Evolutionary conservation across 73 alveolate species (phyloP).

Genomic region (Tetrahymena malaccensis): DNA sequence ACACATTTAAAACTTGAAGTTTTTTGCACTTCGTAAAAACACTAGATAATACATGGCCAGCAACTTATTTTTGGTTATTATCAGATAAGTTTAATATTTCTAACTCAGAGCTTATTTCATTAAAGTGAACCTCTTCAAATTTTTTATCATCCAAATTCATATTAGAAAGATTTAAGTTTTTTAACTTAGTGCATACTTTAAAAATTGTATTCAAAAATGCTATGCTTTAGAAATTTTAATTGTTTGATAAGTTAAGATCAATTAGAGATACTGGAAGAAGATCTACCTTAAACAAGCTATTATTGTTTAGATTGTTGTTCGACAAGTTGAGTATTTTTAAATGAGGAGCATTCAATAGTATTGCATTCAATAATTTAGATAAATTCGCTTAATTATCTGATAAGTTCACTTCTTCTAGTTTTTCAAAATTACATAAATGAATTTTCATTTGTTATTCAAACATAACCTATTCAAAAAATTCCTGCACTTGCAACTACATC

Average conservation of each 20-base stretch:
- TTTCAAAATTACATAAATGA: not conserved
- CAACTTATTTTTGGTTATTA: not conserved
- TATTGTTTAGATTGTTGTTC: not conserved
- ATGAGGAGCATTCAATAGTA: not conserved
- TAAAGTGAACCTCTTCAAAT: not conserved
- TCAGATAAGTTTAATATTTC: not conserved
- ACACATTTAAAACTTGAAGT: not conserved
- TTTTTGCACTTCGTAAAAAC: not conserved
- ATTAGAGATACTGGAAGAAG: not conserved
- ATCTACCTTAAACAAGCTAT: not conserved
- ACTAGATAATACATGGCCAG: not conserved
- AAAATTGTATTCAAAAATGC: not conserved
- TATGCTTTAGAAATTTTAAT: not conserved
- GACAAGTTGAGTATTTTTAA: not conserved
- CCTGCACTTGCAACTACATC: not conserved
- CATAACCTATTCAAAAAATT: not conserved
- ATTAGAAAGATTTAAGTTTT: not conserved
- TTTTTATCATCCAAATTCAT: not conserved
- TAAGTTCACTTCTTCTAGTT: not conserved
- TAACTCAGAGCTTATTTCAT: not conserved
- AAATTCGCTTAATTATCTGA: not conserved
- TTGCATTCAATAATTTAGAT: not conserved
- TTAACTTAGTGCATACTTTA: not conserved
- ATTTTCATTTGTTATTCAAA: not conserved
- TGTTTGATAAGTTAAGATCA: not conserved